Conservation (phyloP, 108 stramenopile genomes). For the Heterococcus sp. region DNA sequence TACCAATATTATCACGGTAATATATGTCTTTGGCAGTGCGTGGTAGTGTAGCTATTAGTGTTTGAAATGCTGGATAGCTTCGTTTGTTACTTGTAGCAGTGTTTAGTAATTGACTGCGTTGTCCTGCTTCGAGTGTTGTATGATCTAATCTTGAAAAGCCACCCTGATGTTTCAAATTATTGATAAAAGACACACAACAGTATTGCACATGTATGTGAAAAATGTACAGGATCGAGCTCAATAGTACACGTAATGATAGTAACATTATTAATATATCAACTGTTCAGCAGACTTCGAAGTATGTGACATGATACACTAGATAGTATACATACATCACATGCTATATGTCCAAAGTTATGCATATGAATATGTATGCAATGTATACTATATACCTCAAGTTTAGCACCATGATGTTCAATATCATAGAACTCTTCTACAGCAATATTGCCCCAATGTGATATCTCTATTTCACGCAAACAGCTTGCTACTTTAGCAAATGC, state of each 20-base stretch:
- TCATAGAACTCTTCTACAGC: conserved; percentile 54
- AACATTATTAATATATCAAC: background rate
- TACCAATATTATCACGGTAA: conserved; percentile 63
- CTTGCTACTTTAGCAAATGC: conserved; percentile 53
- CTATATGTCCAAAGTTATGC: background rate
- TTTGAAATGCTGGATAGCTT: conserved; percentile 30
- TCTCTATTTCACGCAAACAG: conserved; percentile 57
- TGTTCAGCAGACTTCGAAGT: background rate
- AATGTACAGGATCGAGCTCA: background rate
- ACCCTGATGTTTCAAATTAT: conserved; percentile 6
- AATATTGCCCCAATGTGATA: conserved; percentile 62
- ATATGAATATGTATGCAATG: background rate
- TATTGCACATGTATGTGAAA: background rate
- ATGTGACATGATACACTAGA: background rate
- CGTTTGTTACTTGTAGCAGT: background rate
- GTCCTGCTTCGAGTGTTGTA: conserved; percentile 12
- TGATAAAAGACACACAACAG: background rate
- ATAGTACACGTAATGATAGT: background rate
- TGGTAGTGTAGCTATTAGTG: conserved; percentile 42
- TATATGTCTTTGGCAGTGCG: conserved; percentile 54
- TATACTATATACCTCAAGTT: conserved; percentile 2
- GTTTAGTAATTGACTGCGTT: conserved; percentile 2
- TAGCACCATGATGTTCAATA: conserved; percentile 32
- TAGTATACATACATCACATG: background rate
- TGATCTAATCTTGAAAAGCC: conserved; percentile 58